A percentile compares a stretch with the other conserved stretches of the same genome.
Evolutionary conservation across 2,329 filamentous ascomycete species (phyloP).

Genomic region (Emericellopsis atlantica): DNA sequence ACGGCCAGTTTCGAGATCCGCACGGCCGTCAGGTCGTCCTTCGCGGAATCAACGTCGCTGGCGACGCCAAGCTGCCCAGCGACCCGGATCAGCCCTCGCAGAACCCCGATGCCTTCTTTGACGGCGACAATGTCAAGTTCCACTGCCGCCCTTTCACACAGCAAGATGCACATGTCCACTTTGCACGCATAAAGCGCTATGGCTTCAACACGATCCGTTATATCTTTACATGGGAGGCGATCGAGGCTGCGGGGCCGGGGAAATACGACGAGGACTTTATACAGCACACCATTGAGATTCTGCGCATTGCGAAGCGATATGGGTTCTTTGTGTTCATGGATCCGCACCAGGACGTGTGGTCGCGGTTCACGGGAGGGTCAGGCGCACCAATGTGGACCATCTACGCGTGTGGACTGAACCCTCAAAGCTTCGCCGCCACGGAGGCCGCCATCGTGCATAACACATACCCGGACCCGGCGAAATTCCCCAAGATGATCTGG

Average conservation of each 20-base stretch:
- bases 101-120: slow-evolving; percentile 67
- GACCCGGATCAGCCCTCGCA: slow-evolving; percentile 74
- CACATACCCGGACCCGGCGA: slow-evolving; percentile 70
- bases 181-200: slow-evolving; percentile 72
- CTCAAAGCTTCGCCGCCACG: slow-evolving; percentile 69
- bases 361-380: slow-evolving; percentile 83
- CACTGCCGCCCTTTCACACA: slow-evolving; percentile 73
- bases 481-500: slow-evolving; percentile 99
- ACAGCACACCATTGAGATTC: slow-evolving; percentile 72
- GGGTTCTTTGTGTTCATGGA: slow-evolving; percentile 98
- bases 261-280: slow-evolving; percentile 93
- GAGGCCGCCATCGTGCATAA: slow-evolving; percentile 94
- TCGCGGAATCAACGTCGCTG: slow-evolving; percentile 87
- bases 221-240: slow-evolving; percentile 97
- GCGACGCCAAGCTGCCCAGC: slow-evolving; percentile 80
- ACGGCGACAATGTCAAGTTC: slow-evolving; percentile 85
- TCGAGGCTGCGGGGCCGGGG: slow-evolving; percentile 83
- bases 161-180: slow-evolving; percentile 75
- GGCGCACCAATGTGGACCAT: slow-evolving; percentile 97
- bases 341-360: slow-evolving; percentile 98
- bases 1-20: slow-evolving; percentile 70
- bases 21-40: slow-evolving; percentile 77
- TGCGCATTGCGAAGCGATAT: slow-evolving; percentile 77
- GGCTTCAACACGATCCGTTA: slow-evolving; percentile 97
- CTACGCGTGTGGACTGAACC: slow-evolving; percentile 86